Conservation (phyloP, 306 rosid genomes). For the Fragaria nilgerrensis region DNA sequence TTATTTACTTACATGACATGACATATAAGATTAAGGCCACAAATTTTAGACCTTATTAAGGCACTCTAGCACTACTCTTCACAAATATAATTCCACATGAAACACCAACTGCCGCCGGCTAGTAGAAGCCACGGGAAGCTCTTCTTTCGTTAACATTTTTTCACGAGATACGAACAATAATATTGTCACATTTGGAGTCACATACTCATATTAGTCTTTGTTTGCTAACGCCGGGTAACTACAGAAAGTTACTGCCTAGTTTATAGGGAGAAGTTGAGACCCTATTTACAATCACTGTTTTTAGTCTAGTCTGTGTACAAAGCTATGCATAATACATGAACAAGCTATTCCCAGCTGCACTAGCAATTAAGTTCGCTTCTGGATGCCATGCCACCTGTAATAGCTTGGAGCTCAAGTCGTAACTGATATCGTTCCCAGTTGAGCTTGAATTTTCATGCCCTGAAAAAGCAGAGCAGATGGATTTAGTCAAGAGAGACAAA, state of each 20-base stretch:
- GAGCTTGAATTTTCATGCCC: conserved; percentile 41
- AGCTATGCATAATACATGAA: conserved; percentile 46
- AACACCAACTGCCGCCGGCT: no score
- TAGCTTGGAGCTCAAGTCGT: conserved; percentile 40
- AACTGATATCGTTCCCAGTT: conserved; percentile 21
- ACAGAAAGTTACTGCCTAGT: neutral
- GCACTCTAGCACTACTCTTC: no score
- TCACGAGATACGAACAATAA: neutral
- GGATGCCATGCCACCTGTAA: conserved; percentile 70
- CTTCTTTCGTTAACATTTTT: neutral
- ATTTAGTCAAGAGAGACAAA: neutral
- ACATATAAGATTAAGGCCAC: no score
- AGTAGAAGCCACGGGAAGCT: no score
- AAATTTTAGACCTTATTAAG: no score
- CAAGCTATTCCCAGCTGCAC: conserved; percentile 58
- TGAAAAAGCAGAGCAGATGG: conserved; percentile 22
- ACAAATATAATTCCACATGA: no score
- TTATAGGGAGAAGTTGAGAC: neutral
- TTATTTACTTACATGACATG: no score
- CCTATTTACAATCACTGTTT: conserved; percentile 8
- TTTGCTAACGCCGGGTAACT: neutral
- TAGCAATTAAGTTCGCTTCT: conserved; percentile 50
- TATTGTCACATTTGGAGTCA: neutral
- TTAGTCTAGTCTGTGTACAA: conserved; percentile 19
- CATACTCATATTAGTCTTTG: neutral